Percentiles rank a stretch among this genome's conserved stretches.
phyloP scores from a whole-genome alignment of 1,284 basidiomycete species.

The Blastosporella zonata region DNA sequence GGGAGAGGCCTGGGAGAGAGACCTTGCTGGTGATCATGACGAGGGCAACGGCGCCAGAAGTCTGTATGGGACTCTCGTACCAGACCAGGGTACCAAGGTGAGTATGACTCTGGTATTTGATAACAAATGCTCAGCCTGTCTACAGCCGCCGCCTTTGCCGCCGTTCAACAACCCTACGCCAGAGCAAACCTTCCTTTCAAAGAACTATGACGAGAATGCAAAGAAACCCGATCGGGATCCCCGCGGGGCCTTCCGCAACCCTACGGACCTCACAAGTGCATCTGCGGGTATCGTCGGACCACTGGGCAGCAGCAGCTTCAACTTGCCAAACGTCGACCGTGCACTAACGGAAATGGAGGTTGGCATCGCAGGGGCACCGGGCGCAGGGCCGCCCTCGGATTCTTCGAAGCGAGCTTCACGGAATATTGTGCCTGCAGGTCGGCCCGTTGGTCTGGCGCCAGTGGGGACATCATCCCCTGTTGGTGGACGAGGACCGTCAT shows the following conservation, averaged over 20 bases:
- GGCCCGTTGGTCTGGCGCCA: constrained; percentile 30
- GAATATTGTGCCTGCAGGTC: constrained; percentile 24
- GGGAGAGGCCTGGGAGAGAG: constrained; percentile 82
- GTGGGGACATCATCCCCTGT: constrained; percentile 28
- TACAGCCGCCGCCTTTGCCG: constrained; percentile 62
- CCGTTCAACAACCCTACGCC: constrained; percentile 76
- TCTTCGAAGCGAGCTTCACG: constrained; percentile 32
- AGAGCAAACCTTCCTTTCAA: constrained; percentile 84
- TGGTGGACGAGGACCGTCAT: constrained; percentile 31
- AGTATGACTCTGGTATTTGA: constrained; percentile 17
- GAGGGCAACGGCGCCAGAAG: constrained; percentile 51
- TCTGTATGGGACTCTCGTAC: constrained; percentile 62
- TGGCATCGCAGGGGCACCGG: constrained; percentile 29
- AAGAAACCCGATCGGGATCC: constrained; percentile 88
- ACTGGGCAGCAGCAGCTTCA: constrained; percentile 80
- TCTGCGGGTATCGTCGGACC: constrained; percentile 82
- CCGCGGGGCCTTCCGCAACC: constrained; percentile 80
- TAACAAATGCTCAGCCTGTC: constrained; percentile 7
- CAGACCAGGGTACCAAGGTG: constrained; percentile 72
- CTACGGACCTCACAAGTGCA: constrained; percentile 49
- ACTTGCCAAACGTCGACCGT: constrained; percentile 80
- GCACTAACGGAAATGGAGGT: constrained; percentile 84
- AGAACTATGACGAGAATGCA: constrained; percentile 85
- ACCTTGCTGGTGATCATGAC: constrained; percentile 44
- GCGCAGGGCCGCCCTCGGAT: constrained; percentile 29